Evolutionary conservation across 495 filamentous ascomycete genomes (phyloP), one percentile per base, ranked within the genome.

Genomic region (Penicillium steckii): DNA sequence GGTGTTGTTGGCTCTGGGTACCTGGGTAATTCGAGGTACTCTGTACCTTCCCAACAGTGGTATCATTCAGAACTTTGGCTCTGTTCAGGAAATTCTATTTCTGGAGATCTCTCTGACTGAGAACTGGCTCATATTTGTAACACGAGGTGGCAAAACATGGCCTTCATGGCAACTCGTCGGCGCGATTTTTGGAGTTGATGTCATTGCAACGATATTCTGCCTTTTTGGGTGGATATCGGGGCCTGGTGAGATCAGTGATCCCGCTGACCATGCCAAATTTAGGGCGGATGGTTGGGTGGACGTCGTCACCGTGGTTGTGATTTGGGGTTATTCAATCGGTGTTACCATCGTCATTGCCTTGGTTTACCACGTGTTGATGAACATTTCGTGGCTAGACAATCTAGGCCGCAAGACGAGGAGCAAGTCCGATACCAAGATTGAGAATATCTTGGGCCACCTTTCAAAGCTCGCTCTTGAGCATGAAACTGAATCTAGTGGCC

Each of bases 121-220:
- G 62, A 89, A 89, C 61, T 89, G 85, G 85, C 78, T 89, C 37
- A 89, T 89, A 47, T 89, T 89, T 63, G 84, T 89, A 42, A 89
- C 85, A 23, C 80, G 85, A 44, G 85, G 85, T 42, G 78, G 72
- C 25, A 74, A 83, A 30, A 87, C 83, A 10, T 84, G 77, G 73
- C 85, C 85, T 23, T 86, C 85, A 1, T 82, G 84, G 66, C 83
- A 86, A 52, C 72, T 89, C 12, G 78, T 88, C 30, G 75, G 66
- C 8, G 85, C 85, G 15, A 89, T 89, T 59, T 71, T 86, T 33
- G 80, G 79, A 56, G 85, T 89, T 44, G 85, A 88, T 59, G 66
- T 75, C 25, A 60, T 89, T 12, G 80, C 85, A 3, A 88, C 85
- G 1, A 73, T 88, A 61, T 89, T 88, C 76, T 84, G 81, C 65